Conservation (phyloP, 2,329 filamentous ascomycete genomes). For the Claviceps maximensis region DNA sequence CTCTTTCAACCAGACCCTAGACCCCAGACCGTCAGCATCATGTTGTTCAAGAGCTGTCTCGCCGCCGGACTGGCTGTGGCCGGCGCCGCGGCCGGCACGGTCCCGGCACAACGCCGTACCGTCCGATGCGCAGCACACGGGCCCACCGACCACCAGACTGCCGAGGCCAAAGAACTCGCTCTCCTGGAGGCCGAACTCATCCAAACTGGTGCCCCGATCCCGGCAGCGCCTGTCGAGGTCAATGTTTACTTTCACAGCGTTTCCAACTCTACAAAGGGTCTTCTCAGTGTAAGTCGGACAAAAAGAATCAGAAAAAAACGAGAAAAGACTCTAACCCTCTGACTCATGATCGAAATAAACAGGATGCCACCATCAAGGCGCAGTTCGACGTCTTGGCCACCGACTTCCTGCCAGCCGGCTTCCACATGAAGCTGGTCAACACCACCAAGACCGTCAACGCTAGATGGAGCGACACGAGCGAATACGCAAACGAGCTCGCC, state of each 20-base stretch:
- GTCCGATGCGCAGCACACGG: neutral
- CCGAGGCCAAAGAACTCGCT: neutral
- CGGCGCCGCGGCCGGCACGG: neutral
- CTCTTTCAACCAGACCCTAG: too few relatives aligned
- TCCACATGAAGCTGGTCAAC: neutral
- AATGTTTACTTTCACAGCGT: neutral
- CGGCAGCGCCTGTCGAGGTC: neutral
- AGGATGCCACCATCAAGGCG: neutral
- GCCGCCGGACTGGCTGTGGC: neutral
- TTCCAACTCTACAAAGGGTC: neutral
- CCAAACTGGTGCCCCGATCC: neutral
- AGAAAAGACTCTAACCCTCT: neutral
- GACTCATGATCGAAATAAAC: neutral
- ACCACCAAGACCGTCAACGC: neutral
- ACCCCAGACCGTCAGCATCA: neutral
- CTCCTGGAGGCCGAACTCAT: neutral
- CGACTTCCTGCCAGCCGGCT: neutral
- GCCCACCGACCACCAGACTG: neutral
- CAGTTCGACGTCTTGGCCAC: neutral
- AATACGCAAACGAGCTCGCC: neutral
- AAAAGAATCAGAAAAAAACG: neutral
- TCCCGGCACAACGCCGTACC: too few relatives aligned
- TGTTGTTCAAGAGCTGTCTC: neutral
- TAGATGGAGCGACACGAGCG: neutral
- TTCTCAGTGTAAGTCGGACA: neutral